Evolutionary conservation across 495 filamentous ascomycete species (phyloP), one percentile per base, ranked within the genome.

Genomic region (Trichoderma asperelloides): DNA sequence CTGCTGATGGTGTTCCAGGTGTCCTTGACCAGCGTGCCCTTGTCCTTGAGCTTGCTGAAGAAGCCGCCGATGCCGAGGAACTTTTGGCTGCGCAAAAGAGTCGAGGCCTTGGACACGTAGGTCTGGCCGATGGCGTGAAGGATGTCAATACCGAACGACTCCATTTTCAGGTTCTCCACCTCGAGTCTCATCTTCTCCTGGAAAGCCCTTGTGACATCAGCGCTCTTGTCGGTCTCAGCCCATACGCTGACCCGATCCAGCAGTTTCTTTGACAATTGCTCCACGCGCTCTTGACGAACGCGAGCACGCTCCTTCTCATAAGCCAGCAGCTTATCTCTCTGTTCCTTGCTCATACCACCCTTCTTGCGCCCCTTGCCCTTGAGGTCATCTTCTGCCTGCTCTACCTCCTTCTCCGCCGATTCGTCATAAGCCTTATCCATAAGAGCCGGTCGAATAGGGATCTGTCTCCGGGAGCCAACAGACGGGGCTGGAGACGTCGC

Each of bases 111-210:
- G 69, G 87, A 86, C 23, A 94, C 74, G 75, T 99, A 99, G 7
- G 91, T 95, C 25, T 86, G 80, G 28, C 96, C 94, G 70, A 99
- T 92, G 25, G 95, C 93, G 76, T 99, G 95, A 27, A 99, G 81
- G 70, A 99, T 99, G 72, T 99, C 95, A 43, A 99, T 79, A 45
- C 95, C 95, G 74, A 99, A 99, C 15, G 90, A 94, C 79, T 99
- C 95, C 91, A 99, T 98, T 81, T 98, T 99, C 70, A 98, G 78
- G 71, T 97, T 96, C 81, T 99, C 95, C 16, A 97, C 91, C 78
- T 98, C 96, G 30, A 96, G 86, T n/a, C 88, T 84, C 25, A 87
- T 97, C 84, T 98, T 96, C 73, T 91, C 91, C 73, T 92, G 88
- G 77, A 98, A 99, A 2, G 96, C 92, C 47, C 77, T 77, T 3